These are phyloP conservation scores for Pythium monospermum DNA, from an alignment of 352 stramenopile genomes.

Conservation along the genomic window DNA sequence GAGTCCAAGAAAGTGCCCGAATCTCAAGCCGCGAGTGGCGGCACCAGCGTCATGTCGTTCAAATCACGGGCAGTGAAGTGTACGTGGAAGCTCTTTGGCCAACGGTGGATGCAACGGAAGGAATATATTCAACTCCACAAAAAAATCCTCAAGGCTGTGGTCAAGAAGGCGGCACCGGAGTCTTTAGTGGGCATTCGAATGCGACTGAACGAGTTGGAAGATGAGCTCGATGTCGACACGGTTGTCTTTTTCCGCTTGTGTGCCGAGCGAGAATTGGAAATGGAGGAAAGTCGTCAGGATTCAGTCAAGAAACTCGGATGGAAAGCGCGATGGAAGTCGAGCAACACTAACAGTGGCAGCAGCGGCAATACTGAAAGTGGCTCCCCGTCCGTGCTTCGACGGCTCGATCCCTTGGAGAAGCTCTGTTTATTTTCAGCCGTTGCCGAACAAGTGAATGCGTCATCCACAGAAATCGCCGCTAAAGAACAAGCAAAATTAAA, in stretches of 20 bases:
- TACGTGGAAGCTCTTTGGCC: constrained; percentile 57
- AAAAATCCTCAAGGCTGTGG: constrained; percentile 49
- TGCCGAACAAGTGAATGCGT: constrained; percentile 59
- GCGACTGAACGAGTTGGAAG: constrained; percentile 58
- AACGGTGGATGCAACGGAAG: constrained; percentile 51
- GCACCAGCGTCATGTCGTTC: constrained; percentile 11
- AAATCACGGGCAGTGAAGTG: constrained; percentile 25
- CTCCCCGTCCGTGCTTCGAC: constrained; percentile 15
- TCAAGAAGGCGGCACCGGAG: constrained; percentile 50
- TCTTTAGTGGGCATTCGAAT: constrained; percentile 38
- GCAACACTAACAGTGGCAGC: neutral
- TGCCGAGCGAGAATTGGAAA: constrained; percentile 51
- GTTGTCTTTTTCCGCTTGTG: constrained; percentile 82
- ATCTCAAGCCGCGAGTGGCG: neutral
- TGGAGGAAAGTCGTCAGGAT: constrained; percentile 60
- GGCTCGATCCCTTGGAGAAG: constrained; percentile 41
- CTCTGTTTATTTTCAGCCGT: constrained; percentile 48
- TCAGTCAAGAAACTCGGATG: constrained; percentile 65
- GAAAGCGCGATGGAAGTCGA: constrained; percentile 60
- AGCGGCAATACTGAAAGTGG: constrained; percentile 1
- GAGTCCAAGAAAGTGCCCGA: constrained; percentile 14
- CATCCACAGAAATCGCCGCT: constrained; percentile 32
- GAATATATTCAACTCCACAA: constrained; percentile 79
- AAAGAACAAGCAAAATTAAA: constrained; percentile 42
- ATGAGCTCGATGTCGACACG: constrained; percentile 63